These are phyloP conservation scores for Suillus tomentosus DNA, from an alignment of 768 basidiomycete species.

Conservation along the genomic window DNA sequence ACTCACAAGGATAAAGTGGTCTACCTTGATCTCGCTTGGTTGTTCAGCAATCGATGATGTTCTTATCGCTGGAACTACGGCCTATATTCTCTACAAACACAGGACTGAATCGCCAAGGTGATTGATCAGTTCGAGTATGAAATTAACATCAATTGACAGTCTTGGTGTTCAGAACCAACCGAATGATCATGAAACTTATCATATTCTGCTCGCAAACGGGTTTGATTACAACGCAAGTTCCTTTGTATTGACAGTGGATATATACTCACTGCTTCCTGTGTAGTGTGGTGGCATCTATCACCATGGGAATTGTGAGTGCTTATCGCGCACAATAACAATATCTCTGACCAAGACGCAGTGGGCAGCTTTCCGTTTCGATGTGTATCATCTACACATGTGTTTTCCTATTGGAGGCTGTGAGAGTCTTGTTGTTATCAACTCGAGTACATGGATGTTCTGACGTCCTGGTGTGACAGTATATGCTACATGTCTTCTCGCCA, in stretches of 20 bases:
- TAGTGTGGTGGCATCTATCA: constrained; percentile 21
- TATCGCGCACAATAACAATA: not conserved
- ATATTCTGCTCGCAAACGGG: constrained; percentile 31
- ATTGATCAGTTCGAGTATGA: not conserved
- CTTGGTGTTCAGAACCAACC: constrained; percentile 14
- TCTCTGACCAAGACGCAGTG: constrained; percentile 19
- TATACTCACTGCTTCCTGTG: not conserved
- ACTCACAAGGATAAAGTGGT: constrained; percentile 21
- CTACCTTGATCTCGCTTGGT: constrained; percentile 24
- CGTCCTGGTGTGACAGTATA: constrained; percentile 22
- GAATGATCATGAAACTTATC: constrained; percentile 20
- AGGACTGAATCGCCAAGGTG: constrained; percentile 19
- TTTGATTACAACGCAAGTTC: constrained; percentile 24
- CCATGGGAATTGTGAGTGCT: constrained; percentile 22
- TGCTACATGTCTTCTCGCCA: constrained; percentile 30
- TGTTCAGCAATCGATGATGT: constrained; percentile 23
- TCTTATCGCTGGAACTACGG: constrained; percentile 26
- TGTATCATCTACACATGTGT: constrained; percentile 23
- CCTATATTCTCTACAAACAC: constrained; percentile 15
- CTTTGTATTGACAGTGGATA: not conserved
- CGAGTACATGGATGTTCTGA: not conserved
- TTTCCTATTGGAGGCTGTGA: constrained; percentile 30
- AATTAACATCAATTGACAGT: not conserved
- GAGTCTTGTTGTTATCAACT: constrained; percentile 6
- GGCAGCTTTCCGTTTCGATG: constrained; percentile 20